Conservation (phyloP, 257 asterid species). For the Nicotiana obtusifolia region DNA sequence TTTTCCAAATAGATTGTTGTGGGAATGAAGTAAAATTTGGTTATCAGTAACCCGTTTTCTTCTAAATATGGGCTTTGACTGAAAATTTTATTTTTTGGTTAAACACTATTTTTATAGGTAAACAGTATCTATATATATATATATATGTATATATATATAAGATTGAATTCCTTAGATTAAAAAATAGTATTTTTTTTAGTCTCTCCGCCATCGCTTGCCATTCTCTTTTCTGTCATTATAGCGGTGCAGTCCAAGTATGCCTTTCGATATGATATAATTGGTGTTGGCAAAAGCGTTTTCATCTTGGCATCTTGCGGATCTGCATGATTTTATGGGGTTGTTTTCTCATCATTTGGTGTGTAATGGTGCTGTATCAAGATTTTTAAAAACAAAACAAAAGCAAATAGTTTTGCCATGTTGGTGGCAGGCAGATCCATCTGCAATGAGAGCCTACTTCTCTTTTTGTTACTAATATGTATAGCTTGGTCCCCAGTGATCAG, state of each 20-base stretch:
- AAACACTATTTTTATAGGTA: no score
- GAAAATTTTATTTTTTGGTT: no score
- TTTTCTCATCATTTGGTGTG: neutral
- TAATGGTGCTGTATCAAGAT: neutral
- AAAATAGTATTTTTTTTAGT: no score
- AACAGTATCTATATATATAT: no score
- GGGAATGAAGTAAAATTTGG: no score
- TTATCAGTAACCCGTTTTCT: no score
- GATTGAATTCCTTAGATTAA: no score
- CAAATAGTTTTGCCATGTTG: constrained; percentile 13
- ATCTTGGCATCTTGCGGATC: neutral
- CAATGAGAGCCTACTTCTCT: neutral
- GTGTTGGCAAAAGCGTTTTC: neutral
- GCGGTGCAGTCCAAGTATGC: neutral
- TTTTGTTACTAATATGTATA: neutral
- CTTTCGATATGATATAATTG: neutral
- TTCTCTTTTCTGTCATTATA: neutral
- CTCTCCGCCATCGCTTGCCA: no score
- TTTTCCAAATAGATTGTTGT: no score
- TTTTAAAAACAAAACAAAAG: neutral
- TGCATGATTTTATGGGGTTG: neutral
- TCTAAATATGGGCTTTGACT: no score
- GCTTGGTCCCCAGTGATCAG: neutral
- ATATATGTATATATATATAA: no score
- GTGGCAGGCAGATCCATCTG: constrained; percentile 24